Evolutionary conservation across 108 stramenopile species (phyloP).

Genomic region (Chaetoceros tenuissimus): DNA sequence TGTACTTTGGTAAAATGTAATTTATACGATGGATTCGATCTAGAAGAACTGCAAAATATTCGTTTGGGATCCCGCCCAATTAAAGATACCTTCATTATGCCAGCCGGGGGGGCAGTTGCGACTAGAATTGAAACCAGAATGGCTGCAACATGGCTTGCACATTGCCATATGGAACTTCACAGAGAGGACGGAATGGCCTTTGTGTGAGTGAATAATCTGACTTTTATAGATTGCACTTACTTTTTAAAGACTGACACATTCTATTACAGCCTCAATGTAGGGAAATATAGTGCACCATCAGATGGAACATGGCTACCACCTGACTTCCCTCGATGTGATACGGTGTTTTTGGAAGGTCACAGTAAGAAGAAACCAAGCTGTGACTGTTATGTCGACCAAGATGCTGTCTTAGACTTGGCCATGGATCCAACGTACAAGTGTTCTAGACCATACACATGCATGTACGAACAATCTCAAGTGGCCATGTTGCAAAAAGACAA

Average conservation of each 20-base stretch:
- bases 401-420: conserved; percentile 5
- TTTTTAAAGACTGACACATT: too few species aligned
- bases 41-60: conserved; percentile 6
- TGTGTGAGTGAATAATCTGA: too few species aligned
- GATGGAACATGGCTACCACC: conserved; percentile 11
- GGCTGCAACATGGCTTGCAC: conserved; percentile 14
- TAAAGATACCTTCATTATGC: conserved; percentile 21
- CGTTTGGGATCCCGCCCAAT: too few species aligned
- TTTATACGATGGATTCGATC: conserved; percentile 1
- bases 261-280: conserved; percentile 14
- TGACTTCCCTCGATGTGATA: conserved; percentile 12
- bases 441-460: conserved; percentile 9
- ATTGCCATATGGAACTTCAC: conserved; percentile 17
- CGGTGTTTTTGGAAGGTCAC: too few species aligned
- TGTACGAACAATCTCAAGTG: too few species aligned
- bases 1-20: conserved; percentile 8
- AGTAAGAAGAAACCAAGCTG: conserved; percentile 12
- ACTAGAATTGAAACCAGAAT: conserved; percentile 7
- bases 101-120: conserved; percentile 18
- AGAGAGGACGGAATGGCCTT: conserved; percentile 13
- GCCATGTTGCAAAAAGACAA: background rate
- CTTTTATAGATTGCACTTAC: too few species aligned
- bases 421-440: conserved; percentile 2
- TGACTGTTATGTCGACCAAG: conserved; percentile 14
- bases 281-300: conserved; percentile 8